Conservation (phyloP, 257 asterid species). For the Solanum ossicruentum region DNA sequence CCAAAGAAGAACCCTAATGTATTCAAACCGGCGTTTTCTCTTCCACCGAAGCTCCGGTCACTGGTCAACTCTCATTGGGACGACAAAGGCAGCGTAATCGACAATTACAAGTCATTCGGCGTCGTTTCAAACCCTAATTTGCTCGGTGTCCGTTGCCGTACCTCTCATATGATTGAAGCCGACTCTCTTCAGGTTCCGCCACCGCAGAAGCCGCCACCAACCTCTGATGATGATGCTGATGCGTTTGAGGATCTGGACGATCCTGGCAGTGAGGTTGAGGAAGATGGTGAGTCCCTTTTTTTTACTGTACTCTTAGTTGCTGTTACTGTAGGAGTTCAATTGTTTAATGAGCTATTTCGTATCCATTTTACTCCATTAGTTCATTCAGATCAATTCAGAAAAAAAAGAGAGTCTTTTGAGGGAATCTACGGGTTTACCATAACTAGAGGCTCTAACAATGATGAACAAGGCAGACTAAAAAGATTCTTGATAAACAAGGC, state of each 20-base stretch:
- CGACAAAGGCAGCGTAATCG: slow-evolving; percentile 68
- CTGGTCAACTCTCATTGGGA: slow-evolving; percentile 69
- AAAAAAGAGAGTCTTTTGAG: not conserved
- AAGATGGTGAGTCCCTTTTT: slow-evolving; percentile 51
- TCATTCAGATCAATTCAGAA: not conserved
- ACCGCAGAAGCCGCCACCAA: not conserved
- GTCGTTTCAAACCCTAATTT: slow-evolving; percentile 83
- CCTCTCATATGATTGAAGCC: slow-evolving; percentile 54
- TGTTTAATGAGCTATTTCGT: not conserved
- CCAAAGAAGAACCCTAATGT: slow-evolving; percentile 66
- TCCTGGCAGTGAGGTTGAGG: slow-evolving; percentile 91
- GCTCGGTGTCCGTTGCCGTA: slow-evolving; percentile 81
- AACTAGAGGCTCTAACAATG: not conserved
- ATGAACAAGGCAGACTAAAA: not conserved
- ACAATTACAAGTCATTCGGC: slow-evolving; percentile 88
- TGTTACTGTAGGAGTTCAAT: not conserved
- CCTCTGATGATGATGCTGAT: slow-evolving; percentile 2
- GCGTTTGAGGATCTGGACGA: slow-evolving; percentile 44
- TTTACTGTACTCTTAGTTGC: not conserved
- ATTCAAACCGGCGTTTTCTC: slow-evolving; percentile 85
- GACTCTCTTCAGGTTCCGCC: slow-evolving; percentile 71
- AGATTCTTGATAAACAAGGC: not conserved
- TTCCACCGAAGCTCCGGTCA: slow-evolving; percentile 69
- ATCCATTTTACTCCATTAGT: not conserved
- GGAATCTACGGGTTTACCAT: not conserved